A percentile compares a stretch with the other conserved stretches of the same genome.
These are phyloP conservation scores for Russula ochroleuca DNA, from an alignment of 768 basidiomycete species.

Conservation along the genomic window DNA sequence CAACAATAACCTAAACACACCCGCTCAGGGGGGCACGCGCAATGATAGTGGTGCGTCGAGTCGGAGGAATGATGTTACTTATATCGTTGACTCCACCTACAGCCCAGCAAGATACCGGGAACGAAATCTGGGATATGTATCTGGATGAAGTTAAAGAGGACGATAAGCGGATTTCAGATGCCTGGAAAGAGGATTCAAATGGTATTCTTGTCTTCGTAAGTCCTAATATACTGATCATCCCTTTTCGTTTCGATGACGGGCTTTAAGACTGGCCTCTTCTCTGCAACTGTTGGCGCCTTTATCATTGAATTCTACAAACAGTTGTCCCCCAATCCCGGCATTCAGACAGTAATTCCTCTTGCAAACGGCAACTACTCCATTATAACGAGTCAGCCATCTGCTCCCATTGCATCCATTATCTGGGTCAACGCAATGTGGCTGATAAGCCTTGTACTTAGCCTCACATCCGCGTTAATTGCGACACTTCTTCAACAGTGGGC, in stretches of 20 bases:
- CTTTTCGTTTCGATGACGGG: background rate
- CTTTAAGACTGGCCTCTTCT: background rate
- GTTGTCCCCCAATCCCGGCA: background rate
- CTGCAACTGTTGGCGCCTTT: background rate
- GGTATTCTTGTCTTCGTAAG: background rate
- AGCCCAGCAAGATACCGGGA: too few relatives aligned
- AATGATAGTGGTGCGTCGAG: background rate
- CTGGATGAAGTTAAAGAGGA: background rate
- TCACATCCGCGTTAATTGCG: background rate
- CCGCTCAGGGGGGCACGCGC: too few relatives aligned
- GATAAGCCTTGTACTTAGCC: background rate
- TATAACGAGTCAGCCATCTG: background rate
- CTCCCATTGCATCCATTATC: background rate
- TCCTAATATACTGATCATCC: background rate
- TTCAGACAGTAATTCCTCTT: background rate
- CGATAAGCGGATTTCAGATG: background rate
- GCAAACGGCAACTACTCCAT: background rate
- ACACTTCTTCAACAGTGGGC: background rate
- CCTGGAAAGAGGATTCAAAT: background rate
- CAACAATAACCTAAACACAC: background rate
- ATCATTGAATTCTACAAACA: background rate
- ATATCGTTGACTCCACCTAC: background rate
- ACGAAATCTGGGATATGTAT: background rate
- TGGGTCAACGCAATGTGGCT: background rate
- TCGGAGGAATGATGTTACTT: background rate